These are phyloP conservation scores for thale cress (Arabidopsis thaliana) DNA, from an alignment of 345 rosid genomes.

Conservation along the genomic window TAIR10.1 NC_003070.9:25413501-25414000, in stretches of 20 bases:
- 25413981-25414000: slow-evolving; percentile 60
- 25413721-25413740: not conserved
- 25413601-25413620: slow-evolving; percentile 61
- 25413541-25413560: slow-evolving; percentile 4
- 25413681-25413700: not conserved
- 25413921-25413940: slow-evolving; percentile 9
- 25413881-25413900: not conserved
- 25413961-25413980: slow-evolving; percentile 43
- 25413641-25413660: slow-evolving; percentile 40
- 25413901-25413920: not conserved
- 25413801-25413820: not conserved
- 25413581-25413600: slow-evolving; percentile 76
- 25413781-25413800: not conserved
- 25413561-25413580: slow-evolving; percentile 37
- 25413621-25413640: slow-evolving; percentile 42
- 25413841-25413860: not conserved
- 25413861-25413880: not conserved
- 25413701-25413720: not conserved
- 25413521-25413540: not conserved
- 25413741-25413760: slow-evolving; percentile 18
- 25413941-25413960: slow-evolving; percentile 2
- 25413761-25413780: slow-evolving; percentile 29
- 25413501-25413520: not conserved
- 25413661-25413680: not conserved
- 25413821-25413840: not conserved